These are phyloP conservation scores for Corymbia calophylla DNA, from an alignment of 441 rosid genomes.

Conservation along the genomic window DNA sequence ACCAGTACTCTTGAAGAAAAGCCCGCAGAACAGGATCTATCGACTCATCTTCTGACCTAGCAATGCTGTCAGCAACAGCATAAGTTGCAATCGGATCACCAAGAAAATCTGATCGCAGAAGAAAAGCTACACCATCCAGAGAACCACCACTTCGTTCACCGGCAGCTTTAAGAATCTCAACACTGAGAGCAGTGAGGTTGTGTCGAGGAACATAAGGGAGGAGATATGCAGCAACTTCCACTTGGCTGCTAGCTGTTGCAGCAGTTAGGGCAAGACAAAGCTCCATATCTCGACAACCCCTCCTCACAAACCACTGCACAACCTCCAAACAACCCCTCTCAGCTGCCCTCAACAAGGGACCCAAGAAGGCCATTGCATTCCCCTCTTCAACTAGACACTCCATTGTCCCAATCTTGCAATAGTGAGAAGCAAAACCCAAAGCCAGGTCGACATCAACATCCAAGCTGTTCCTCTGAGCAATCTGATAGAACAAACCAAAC, in stretches of 20 bases:
- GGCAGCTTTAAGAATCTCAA: constrained; percentile 89
- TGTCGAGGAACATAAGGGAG: constrained; percentile 84
- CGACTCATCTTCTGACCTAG: constrained; percentile 68
- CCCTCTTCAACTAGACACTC: constrained; percentile 96
- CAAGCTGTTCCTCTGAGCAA: constrained; percentile 93
- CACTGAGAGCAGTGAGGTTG: constrained; percentile 73
- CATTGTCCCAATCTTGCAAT: constrained; percentile 86
- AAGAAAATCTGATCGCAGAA: constrained; percentile 72
- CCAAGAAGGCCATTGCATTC: constrained; percentile 76
- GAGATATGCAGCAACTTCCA: constrained; percentile 65
- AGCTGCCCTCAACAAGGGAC: constrained; percentile 91
- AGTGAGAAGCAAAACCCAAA: constrained; percentile 83
- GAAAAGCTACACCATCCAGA: constrained; percentile 81
- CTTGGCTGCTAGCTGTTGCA: constrained; percentile 86
- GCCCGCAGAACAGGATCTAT: constrained; percentile 63
- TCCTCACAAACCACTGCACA: constrained; percentile 82
- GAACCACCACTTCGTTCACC: constrained; percentile 91
- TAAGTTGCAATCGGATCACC: constrained; percentile 80
- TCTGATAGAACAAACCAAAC: constrained; percentile 33
- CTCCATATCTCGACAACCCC: constrained; percentile 82
- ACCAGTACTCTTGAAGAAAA: constrained; percentile 78
- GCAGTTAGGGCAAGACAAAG: constrained; percentile 88
- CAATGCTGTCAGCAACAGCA: constrained; percentile 74
- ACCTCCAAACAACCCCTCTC: constrained; percentile 93
- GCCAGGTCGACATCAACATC: constrained; percentile 94